These are phyloP conservation scores for Reutealis trisperma DNA, from an alignment of 345 rosid species.

Conservation along the genomic window DNA sequence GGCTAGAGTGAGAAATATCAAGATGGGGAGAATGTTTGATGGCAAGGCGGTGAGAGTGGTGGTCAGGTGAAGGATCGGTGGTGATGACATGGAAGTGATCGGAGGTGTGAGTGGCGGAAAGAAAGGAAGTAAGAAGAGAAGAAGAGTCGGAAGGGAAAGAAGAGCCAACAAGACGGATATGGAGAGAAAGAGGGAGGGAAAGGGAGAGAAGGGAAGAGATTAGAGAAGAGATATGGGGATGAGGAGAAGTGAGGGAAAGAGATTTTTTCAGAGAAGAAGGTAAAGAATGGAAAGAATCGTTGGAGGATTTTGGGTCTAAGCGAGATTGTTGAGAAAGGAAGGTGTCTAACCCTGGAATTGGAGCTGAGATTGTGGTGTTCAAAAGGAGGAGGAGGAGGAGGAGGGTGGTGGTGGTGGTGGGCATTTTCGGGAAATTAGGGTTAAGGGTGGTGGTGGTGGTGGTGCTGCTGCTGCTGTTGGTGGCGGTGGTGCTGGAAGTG, in stretches of 20 bases:
- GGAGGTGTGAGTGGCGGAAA: constrained; percentile 23
- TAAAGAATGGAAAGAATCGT: constrained; percentile 43
- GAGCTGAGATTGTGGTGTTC: constrained; percentile 7
- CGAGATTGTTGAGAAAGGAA: constrained; percentile 31
- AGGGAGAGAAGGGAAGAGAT: constrained; percentile 31
- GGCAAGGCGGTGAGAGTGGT: constrained; percentile 26
- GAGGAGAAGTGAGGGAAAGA: constrained; percentile 22
- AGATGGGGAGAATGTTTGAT: constrained; percentile 33
- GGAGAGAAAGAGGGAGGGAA: constrained; percentile 25
- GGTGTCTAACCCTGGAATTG: constrained; percentile 34
- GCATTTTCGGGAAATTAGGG: constrained; percentile 25
- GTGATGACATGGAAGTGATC: constrained; percentile 37
- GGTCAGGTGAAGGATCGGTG: constrained; percentile 17
- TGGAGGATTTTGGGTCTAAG: constrained; percentile 61
- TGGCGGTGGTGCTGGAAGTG: no score
- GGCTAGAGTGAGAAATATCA: constrained; percentile 26
- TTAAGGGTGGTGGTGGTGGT: not conserved
- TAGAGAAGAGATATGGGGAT: constrained; percentile 12
- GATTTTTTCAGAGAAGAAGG: constrained; percentile 29
- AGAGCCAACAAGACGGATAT: constrained; percentile 35
- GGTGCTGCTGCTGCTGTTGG: no score
- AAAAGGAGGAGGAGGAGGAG: constrained; percentile 11
- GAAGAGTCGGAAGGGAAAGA: constrained; percentile 28
- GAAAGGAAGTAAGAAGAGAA: constrained; percentile 27
- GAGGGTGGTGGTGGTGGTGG: constrained; percentile 13